phyloP scores from a whole-genome alignment of 2,329 filamentous ascomycete genomes.

The Scopulariopsis brevicaulis region DNA sequence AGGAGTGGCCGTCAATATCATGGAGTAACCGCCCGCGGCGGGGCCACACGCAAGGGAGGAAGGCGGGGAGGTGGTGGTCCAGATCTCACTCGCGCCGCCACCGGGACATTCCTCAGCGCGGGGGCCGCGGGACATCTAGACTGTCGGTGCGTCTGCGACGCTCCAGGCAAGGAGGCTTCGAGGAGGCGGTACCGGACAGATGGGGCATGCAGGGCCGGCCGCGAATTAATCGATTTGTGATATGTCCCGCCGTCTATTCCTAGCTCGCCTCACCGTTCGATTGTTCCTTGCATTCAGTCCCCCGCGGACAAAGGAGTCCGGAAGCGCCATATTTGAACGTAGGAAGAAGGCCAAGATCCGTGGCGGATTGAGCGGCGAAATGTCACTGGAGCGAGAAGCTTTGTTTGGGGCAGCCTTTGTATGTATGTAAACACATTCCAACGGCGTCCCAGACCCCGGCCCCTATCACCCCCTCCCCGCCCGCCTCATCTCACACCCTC shows the following conservation, averaged over 20 bases:
- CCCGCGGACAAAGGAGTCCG: neutral
- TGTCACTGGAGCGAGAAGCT: neutral
- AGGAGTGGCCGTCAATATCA: conserved; percentile 85
- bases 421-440: neutral
- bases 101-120: conserved; percentile 39
- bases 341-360: no score
- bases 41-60: conserved; percentile 18
- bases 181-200: conserved; percentile 6
- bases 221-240: neutral
- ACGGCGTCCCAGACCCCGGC: neutral
- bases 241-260: neutral
- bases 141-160: conserved; percentile 34
- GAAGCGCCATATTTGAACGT: no score
- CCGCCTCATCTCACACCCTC: neutral
- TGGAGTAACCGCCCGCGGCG: conserved; percentile 65
- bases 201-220: no score
- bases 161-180: conserved; percentile 39
- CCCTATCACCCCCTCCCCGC: neutral
- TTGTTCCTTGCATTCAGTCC: neutral
- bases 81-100: conserved; percentile 65
- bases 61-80: conserved; percentile 52
- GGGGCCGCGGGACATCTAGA: neutral
- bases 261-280: neutral
- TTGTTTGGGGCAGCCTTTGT: neutral
- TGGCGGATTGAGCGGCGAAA: no score